Evolutionary conservation across 257 asterid species (phyloP).

Genomic region (Forsythia suspensa): DNA sequence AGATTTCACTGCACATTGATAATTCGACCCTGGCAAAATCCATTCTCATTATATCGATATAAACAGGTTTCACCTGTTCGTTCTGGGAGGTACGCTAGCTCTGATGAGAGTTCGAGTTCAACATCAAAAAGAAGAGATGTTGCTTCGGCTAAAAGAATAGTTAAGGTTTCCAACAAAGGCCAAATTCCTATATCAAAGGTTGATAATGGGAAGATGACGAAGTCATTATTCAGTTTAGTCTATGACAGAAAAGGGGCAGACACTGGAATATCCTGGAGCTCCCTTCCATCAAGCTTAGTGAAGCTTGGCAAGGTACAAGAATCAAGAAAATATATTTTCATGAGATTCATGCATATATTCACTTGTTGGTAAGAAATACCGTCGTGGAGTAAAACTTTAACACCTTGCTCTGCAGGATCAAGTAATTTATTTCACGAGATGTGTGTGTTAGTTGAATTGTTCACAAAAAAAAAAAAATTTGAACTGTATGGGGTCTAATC

Average conservation of each 20-base stretch:
- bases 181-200: constrained; percentile 30
- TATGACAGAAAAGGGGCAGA: constrained; percentile 55
- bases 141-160: constrained; percentile 29
- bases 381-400: neutral
- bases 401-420: neutral
- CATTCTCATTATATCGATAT: constrained; percentile 19
- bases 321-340: neutral
- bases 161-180: constrained; percentile 31
- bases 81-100: constrained; percentile 48
- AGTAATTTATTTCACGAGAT: neutral
- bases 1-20: neutral
- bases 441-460: neutral
- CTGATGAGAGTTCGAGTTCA: constrained; percentile 54
- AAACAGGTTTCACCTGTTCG: constrained; percentile 72
- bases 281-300: constrained; percentile 48
- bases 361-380: neutral
- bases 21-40: neutral
- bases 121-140: constrained; percentile 28
- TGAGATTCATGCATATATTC: neutral
- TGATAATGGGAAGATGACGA: constrained; percentile 25
- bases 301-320: constrained; percentile 68
- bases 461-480: neutral
- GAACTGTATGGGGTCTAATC: neutral
- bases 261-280: constrained; percentile 51
- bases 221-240: constrained; percentile 35